These are phyloP conservation scores for Penicillium corylophilum DNA, from an alignment of 2,329 filamentous ascomycete genomes.

Conservation along the genomic window DNA sequence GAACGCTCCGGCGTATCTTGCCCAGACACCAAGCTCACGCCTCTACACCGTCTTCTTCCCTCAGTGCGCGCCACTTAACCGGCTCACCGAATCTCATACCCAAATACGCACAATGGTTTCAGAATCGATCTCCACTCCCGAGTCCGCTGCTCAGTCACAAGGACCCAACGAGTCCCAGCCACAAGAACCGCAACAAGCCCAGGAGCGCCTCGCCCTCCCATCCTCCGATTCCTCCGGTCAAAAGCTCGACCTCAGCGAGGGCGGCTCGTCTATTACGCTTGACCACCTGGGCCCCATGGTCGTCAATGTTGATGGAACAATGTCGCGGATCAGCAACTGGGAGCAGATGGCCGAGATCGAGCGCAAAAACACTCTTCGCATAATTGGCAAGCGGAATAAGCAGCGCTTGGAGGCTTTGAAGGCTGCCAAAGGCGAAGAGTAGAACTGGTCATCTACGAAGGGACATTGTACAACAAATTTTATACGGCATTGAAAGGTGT, in stretches of 20 bases:
- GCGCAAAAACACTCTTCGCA: constrained; percentile 63
- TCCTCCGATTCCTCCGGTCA: constrained; percentile 71
- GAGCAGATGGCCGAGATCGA: constrained; percentile 68
- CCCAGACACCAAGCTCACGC: constrained; percentile 15
- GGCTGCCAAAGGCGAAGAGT: constrained; percentile 20
- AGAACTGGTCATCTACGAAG: not conserved
- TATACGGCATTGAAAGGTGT: not conserved
- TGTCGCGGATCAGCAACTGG: constrained; percentile 74
- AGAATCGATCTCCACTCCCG: not conserved
- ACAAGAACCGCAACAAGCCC: constrained; percentile 7
- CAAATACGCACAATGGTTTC: constrained; percentile 25
- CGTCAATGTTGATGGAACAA: constrained; percentile 68
- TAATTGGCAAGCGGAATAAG: constrained; percentile 69
- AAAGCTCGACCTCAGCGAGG: constrained; percentile 60
- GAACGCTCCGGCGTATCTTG: constrained; percentile 2
- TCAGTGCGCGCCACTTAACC: constrained; percentile 24
- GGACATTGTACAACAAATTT: not conserved
- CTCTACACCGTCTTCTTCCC: constrained; percentile 28
- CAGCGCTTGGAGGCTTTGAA: constrained; percentile 58
- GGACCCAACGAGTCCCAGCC: constrained; percentile 10
- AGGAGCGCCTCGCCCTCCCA: constrained; percentile 59
- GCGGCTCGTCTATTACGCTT: constrained; percentile 53
- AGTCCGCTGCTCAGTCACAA: not conserved
- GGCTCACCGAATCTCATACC: constrained; percentile 11
- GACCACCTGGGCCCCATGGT: constrained; percentile 72